A percentile compares a stretch with the other conserved stretches of the same genome.
Evolutionary conservation across 768 basidiomycete species (phyloP).

Genomic region (Lentinula sp.): DNA sequence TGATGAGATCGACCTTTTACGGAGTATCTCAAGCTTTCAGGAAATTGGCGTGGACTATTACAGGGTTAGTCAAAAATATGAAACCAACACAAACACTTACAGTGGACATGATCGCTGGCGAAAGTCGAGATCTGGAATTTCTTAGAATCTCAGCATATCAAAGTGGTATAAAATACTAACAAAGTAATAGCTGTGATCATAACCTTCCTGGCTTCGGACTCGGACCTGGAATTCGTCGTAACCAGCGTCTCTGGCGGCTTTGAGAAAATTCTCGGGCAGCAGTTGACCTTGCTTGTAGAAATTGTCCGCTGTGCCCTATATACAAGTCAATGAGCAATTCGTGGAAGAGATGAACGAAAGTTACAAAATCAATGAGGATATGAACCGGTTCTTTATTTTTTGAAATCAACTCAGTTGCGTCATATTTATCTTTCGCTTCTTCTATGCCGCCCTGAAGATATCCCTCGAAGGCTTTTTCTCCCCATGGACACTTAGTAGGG

Average conservation of each 20-base stretch:
- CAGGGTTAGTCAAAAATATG: conserved; percentile 11
- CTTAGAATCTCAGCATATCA: neutral
- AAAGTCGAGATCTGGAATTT: conserved; percentile 76
- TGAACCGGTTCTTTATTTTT: conserved; percentile 58
- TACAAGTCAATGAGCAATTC: neutral
- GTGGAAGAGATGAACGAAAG: neutral
- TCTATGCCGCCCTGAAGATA: conserved; percentile 74
- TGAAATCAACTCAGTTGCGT: conserved; percentile 79
- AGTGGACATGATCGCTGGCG: conserved; percentile 83
- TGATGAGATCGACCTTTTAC: no score
- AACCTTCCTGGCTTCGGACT: conserved; percentile 75
- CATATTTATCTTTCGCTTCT: conserved; percentile 71
- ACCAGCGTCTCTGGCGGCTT: conserved; percentile 68
- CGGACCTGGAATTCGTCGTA: conserved; percentile 70
- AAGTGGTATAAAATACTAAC: conserved; percentile 22
- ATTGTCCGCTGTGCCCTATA: conserved; percentile 74
- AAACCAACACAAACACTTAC: conserved; percentile 36
- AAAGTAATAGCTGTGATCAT: conserved; percentile 90
- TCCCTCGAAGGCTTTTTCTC: conserved; percentile 83
- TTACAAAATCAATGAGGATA: conserved; percentile 83
- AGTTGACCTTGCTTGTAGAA: conserved; percentile 86
- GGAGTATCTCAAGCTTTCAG: conserved; percentile 51
- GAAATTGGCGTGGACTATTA: conserved; percentile 79
- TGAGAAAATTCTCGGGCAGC: conserved; percentile 82
- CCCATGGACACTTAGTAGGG: conserved; percentile 86